Base-by-base conservation (phyloP, 2,329 filamentous ascomycete genomes). In the Tolypocladium album region DNA sequence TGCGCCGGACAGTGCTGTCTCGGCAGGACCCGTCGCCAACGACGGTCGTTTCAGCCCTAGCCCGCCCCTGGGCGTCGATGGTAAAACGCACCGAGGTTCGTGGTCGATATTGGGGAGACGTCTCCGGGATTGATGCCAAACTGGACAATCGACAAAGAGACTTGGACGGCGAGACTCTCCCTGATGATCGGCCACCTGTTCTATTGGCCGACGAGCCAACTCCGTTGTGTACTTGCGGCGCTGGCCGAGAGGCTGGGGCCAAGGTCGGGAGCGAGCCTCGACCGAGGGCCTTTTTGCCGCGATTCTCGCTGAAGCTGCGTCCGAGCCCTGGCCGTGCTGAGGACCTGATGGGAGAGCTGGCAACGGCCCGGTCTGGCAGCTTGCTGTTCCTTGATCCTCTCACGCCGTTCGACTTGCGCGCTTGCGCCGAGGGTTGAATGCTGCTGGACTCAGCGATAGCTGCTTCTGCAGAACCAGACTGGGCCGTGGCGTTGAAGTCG, bases 51-150 rank as follows among this genome's bases (percentile, higher is more conserved):
- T 84, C 81, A 11, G 82, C 81, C 39, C 79, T 76, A 17, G 83
- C 83, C 59, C 83, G 78, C 27, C 85, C 85, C 58, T 80, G 79
- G n/a, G 82, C 76, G 66, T 87, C 84, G 62, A 88, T 86, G 20
- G 79, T 84, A 62, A 88, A 85, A 65, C 81, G 84, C 8, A 87
- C 82, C 50, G 84, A 80, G 1, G 82, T 80, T 47, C 81, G 76
- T 43, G 78, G 76, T 57, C 76, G 73, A 1, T 78, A 72, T 1
- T 74, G 72, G 2, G 74, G 68, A 24, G 69, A 63, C 13, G 76
- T 71, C 67, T 87, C 85, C 0, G 83, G 83, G 38, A 87, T 87
- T 1, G 84, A 84, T 0, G 76, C 78, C 15, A 85, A 71, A 59
- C 79, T 79, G 3, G 80, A 76, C 8, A 83, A 68, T 15, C 80